A percentile compares a stretch with the other conserved stretches of the same genome.
phyloP scores from a whole-genome alignment of 2,329 filamentous ascomycete genomes.

The Cercospora janseana region DNA sequence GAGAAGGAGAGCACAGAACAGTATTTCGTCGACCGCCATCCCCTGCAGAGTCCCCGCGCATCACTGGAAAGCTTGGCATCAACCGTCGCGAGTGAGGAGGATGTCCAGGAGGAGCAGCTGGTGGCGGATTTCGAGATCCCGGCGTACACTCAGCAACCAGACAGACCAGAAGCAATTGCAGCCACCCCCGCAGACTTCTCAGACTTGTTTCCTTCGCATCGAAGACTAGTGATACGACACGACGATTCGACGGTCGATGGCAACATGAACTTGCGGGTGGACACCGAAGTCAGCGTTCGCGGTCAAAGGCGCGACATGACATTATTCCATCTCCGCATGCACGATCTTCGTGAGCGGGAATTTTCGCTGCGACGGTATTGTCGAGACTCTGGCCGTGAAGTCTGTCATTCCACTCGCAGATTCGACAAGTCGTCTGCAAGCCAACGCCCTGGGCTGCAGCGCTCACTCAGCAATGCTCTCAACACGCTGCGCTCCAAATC shows the following conservation, averaged over 20 bases:
- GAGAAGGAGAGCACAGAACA: constrained; percentile 24
- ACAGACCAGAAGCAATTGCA: constrained; percentile 54
- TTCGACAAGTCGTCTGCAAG: constrained; percentile 55
- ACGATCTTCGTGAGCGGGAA: constrained; percentile 79
- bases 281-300: constrained; percentile 65
- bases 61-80: constrained; percentile 82
- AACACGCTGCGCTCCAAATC: constrained; percentile 57
- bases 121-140: constrained; percentile 56
- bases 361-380: constrained; percentile 91
- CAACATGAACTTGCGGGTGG: constrained; percentile 93
- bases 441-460: constrained; percentile 53
- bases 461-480: constrained; percentile 61
- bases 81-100: constrained; percentile 62
- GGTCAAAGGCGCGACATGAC: constrained; percentile 60
- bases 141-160: constrained; percentile 59
- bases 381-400: constrained; percentile 86
- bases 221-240: constrained; percentile 78
- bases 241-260: constrained; percentile 88
- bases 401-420: constrained; percentile 78
- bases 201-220: constrained; percentile 79
- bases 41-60: constrained; percentile 48
- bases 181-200: constrained; percentile 81
- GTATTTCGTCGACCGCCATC: constrained; percentile 28
- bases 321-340: constrained; percentile 93
- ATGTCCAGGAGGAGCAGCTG: constrained; percentile 46